Evolutionary conservation across 2,329 filamentous ascomycete genomes (phyloP).

Genomic region (Penicillium oxalicum): DNA sequence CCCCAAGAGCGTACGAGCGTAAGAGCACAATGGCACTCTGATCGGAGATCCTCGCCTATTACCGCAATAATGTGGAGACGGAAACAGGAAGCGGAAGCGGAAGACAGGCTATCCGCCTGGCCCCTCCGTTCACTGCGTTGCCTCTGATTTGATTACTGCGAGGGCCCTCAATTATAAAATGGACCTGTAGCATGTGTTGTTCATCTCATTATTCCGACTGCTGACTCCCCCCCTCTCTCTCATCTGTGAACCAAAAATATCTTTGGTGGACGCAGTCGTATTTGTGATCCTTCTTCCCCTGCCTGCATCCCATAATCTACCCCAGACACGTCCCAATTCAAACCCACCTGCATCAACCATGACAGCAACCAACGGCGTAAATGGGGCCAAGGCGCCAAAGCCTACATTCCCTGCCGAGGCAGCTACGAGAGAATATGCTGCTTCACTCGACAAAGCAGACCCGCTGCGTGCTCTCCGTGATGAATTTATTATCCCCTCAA

Average conservation of each 20-base stretch:
- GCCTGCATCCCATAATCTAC: background rate
- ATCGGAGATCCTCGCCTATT: constrained; percentile 1
- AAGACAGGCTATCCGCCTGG: constrained; percentile 10
- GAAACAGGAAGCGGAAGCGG: constrained; percentile 23
- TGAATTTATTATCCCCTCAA: constrained; percentile 73
- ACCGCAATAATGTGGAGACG: constrained; percentile 9
- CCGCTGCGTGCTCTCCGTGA: constrained; percentile 55
- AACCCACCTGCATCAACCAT: background rate
- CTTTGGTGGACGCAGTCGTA: too few relatives aligned
- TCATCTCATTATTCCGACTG: constrained; percentile 9
- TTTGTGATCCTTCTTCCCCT: background rate
- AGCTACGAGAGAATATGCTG: constrained; percentile 33
- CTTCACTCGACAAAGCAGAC: constrained; percentile 55
- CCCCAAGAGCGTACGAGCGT: too few relatives aligned
- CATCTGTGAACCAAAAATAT: background rate
- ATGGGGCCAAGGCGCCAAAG: constrained; percentile 17
- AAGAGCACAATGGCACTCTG: background rate
- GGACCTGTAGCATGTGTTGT: background rate
- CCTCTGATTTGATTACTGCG: constrained; percentile 2
- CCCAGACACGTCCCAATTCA: constrained; percentile 7
- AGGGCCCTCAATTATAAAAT: constrained; percentile 13
- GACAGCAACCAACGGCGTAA: constrained; percentile 12
- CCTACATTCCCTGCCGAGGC: constrained; percentile 29
- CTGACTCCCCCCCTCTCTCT: background rate
- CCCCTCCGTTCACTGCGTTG: constrained; percentile 4